A percentile compares a stretch with the other conserved stretches of the same genome.
Conservation (phyloP, 208 protist species). For the Trypanosoma melophagium region DNA sequence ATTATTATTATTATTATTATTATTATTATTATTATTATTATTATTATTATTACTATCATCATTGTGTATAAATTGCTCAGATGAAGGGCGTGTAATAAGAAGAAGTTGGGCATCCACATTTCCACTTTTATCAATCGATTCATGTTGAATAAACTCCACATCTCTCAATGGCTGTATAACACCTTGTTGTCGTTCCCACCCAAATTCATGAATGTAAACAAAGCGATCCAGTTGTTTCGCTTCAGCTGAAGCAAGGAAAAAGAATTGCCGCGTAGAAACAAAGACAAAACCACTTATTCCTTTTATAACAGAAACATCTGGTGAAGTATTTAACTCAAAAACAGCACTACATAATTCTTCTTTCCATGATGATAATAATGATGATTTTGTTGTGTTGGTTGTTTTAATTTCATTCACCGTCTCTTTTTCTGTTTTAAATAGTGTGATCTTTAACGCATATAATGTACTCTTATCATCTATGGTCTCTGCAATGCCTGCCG, state of each 20-base stretch:
- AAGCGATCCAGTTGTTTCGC: conserved; percentile 19
- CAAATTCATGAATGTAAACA: conserved; percentile 11
- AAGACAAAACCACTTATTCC: conserved; percentile 49
- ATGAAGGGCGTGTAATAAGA: conserved; percentile 4
- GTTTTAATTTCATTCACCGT: background rate
- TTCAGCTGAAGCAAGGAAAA: conserved; percentile 33
- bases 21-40: too few relatives aligned
- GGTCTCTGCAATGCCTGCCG: background rate
- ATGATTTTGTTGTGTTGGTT: background rate
- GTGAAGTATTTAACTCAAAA: conserved; percentile 21
- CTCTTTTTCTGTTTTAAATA: conserved; percentile 9
- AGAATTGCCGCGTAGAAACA: conserved; percentile 43
- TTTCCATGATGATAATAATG: too few relatives aligned
- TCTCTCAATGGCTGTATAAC: conserved; percentile 13
- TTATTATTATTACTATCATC: background rate
- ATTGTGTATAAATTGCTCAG: background rate
- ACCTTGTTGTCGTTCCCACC: conserved; percentile 19
- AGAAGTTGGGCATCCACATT: conserved; percentile 2
- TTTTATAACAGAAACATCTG: conserved; percentile 20
- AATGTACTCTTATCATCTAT: background rate
- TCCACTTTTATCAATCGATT: background rate
- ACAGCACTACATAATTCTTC: conserved; percentile 21
- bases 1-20: conserved; percentile 1
- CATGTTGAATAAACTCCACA: conserved; percentile 1
- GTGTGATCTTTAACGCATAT: conserved; percentile 22